A percentile compares a stretch with the other conserved stretches of the same genome.
Conservation (phyloP, 306 rosid genomes). For the Begonia masoniana region DNA sequence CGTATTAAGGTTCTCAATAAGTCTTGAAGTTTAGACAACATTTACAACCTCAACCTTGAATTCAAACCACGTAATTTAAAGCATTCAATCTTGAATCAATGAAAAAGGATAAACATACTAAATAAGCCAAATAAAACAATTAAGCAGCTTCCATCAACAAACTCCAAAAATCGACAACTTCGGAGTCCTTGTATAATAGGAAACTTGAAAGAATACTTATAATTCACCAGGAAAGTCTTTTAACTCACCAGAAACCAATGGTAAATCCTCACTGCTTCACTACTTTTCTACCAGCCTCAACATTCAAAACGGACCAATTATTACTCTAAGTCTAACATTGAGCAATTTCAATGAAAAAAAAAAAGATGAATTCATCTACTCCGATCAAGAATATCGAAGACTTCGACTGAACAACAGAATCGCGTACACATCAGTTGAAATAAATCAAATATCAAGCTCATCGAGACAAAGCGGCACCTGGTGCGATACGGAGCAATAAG, state of each 20-base stretch:
- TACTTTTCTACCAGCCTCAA: neutral
- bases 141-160: neutral
- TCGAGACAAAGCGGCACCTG: constrained; percentile 29
- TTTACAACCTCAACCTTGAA: too few species aligned
- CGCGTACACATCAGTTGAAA: neutral
- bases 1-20: too few species aligned
- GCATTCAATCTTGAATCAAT: neutral
- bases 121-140: neutral
- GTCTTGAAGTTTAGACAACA: too few species aligned
- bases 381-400: too few species aligned
- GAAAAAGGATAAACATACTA: neutral
- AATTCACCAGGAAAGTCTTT: too few species aligned
- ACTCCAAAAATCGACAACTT: neutral
- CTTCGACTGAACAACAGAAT: neutral
- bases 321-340: neutral
- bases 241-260: neutral
- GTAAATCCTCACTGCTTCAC: neutral
- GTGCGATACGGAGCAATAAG: constrained; percentile 70
- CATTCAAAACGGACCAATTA: neutral
- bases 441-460: neutral
- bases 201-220: too few species aligned
- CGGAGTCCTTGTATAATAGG: neutral
- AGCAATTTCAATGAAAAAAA: too few species aligned
- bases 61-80: too few species aligned
- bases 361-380: too few species aligned